Base-by-base conservation (phyloP, 2,329 filamentous ascomycete species). In the Cladobotryum mycophilum region DNA sequence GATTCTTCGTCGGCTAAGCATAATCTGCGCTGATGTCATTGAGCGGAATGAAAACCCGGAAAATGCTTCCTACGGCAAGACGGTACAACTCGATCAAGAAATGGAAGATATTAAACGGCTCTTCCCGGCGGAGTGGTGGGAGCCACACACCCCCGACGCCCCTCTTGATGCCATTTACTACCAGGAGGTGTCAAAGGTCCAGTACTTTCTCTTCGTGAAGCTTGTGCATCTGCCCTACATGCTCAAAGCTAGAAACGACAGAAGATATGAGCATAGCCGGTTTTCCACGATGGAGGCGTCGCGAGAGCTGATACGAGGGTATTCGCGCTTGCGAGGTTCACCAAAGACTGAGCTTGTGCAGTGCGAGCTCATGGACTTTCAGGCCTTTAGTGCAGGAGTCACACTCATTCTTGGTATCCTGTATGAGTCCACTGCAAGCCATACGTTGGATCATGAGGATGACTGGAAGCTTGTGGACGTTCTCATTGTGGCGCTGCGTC, bases 331-430 rank as follows among this genome's bases (percentile, higher is more conserved):
- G 5, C 67, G 70, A 44, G 47, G 47, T 14, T 52, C 47, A 22
- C 35, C 48, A 7, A 43, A 30, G 4, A 48, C 51, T 6, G 52
- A 51, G 17, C 15, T 50, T 15, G 33, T 50, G 8, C 55, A 45
- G 9, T 75, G 74, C 60, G 74, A 75, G 41, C 55, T 75, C 35
- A 63, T 72, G 43, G 75, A 78, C 53, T 78, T 77, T 45, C 62
- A 71, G 47, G 68, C 67, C 2, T 77, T 78, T 53, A 74, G 65
- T 1, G 67, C 70, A 4, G 67, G 71, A 13, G 67, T 76, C 56
- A 61, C 76, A 1, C 55, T 78, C 4, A 58, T 72, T 3, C 59
- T 75, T 34, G 69, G 75, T 47, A 55, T 75, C 13, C 60, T 73
- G 40, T 67, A 41, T 7, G 44, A 40, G 7, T 64, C 20, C 0